Conservation (phyloP, 768 basidiomycete species). For the Dentipellis fragilis region DNA sequence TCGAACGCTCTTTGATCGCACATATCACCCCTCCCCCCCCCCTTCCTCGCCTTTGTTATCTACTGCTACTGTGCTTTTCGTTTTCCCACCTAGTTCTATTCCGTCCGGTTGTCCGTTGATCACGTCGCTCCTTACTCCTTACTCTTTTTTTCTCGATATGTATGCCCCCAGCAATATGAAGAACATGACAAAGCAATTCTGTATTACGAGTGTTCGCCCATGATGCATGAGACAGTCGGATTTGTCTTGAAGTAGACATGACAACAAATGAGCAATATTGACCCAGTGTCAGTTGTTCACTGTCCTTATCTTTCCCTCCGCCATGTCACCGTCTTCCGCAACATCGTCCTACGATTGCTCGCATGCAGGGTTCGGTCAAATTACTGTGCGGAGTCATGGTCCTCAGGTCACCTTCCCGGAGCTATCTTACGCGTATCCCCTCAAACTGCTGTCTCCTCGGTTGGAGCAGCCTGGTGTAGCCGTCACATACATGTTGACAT, state of each 20-base stretch:
- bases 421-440: constrained; percentile 72
- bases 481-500: constrained; percentile 71
- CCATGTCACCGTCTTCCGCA: not conserved
- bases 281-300: too few species aligned
- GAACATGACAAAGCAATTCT: not conserved
- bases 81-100: not conserved
- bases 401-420: constrained; percentile 56
- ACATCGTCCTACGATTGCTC: not conserved
- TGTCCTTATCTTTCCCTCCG: too few species aligned
- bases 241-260: too few species aligned
- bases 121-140: constrained; percentile 1
- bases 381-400: constrained; percentile 44
- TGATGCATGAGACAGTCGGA: too few species aligned
- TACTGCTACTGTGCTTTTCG: not conserved
- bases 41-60: not conserved
- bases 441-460: constrained; percentile 78
- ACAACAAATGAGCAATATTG: too few species aligned
- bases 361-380: constrained; percentile 44
- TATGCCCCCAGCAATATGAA: not conserved
- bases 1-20: not conserved
- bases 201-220: not conserved
- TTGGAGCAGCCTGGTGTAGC: constrained; percentile 40
- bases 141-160: not conserved
- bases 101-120: not conserved
- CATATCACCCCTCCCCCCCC: not conserved